Base-by-base conservation (phyloP, 2,329 filamentous ascomycete genomes). In the Xylariaceae sp. region DNA sequence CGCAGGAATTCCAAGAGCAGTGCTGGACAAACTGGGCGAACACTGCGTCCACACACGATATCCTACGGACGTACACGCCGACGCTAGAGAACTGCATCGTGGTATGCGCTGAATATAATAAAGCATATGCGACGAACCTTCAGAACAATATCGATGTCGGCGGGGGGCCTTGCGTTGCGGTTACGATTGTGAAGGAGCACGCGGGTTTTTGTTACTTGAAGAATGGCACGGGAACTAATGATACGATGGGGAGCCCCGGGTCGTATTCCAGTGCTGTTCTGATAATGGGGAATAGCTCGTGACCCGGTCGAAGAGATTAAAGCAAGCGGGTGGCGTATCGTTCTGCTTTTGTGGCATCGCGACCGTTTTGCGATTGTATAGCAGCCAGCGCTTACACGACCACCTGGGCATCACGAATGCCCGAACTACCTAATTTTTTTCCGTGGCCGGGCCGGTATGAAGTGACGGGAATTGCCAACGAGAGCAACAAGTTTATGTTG, bases 191-290 rank as follows among this genome's bases (percentile, higher is more conserved):
- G 1, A 66, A 65, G 48, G 47, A 58, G 29, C 49, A 59, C 30
- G 59, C 62, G 3, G 63, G 63, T 1, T 66, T 65, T 39, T 66
- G 63, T 42, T 66, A 61, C 22, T 49, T 66, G 37, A 66, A 66
- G 55, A 66, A 65, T 12, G 60, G 56, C 5, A 65, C 63, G 1
- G 52, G 36, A 21, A 57, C 55, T 1, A 66, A 66, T 40, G 56
- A 66, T 30, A 66, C 63, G 9, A 51, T 59, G 59, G 63, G 63
- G 2, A 49, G 36, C 1, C 57, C 63, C 4, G 48, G 57, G 4
- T 30, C 21, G 4, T 65, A 64, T 45, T 66, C 63, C 4, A 66
- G 63, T 21, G 63, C 61, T 10, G 37, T 64, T 15, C 30, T 66
- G 32, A 22, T 65, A 5, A 64, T 58, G 19, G 44, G 37, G 37